phyloP scores from a whole-genome alignment of 2,329 filamentous ascomycete genomes.

The Piedraia hortae region DNA sequence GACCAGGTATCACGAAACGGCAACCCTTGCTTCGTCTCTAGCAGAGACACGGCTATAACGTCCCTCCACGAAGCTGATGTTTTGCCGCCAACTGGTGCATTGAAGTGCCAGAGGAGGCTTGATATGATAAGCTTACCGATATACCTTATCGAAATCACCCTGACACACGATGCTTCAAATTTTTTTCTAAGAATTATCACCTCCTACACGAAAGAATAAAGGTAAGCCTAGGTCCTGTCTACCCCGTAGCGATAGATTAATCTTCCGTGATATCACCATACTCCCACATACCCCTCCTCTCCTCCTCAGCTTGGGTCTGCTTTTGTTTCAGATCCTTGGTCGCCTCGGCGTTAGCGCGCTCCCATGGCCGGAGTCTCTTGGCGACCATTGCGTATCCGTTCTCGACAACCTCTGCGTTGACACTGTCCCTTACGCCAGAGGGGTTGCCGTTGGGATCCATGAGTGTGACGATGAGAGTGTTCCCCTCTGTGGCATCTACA shows the following conservation, averaged over 20 bases:
- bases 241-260: constrained; percentile 4
- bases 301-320: constrained; percentile 52
- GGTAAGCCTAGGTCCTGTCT: no score
- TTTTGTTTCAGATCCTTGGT: constrained; percentile 44
- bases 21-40: no score
- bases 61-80: no score
- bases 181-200: no score
- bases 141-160: no score
- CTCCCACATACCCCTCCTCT: constrained; percentile 81
- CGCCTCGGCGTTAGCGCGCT: constrained; percentile 46
- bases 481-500: constrained; percentile 65
- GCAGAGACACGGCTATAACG: no score
- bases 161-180: no score
- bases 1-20: no score
- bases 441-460: constrained; percentile 43
- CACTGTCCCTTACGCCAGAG: constrained; percentile 38
- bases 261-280: constrained; percentile 92
- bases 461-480: constrained; percentile 53
- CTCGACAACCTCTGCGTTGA: constrained; percentile 67
- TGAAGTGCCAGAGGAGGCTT: no score
- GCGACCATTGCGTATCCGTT: constrained; percentile 79
- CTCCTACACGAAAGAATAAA: no score
- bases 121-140: no score
- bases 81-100: no score
- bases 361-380: constrained; percentile 75